A percentile compares a stretch with the other conserved stretches of the same genome.
These are phyloP conservation scores for Pichia insulana DNA, from an alignment of 805 yeast genomes.

Conservation along the genomic window DNA sequence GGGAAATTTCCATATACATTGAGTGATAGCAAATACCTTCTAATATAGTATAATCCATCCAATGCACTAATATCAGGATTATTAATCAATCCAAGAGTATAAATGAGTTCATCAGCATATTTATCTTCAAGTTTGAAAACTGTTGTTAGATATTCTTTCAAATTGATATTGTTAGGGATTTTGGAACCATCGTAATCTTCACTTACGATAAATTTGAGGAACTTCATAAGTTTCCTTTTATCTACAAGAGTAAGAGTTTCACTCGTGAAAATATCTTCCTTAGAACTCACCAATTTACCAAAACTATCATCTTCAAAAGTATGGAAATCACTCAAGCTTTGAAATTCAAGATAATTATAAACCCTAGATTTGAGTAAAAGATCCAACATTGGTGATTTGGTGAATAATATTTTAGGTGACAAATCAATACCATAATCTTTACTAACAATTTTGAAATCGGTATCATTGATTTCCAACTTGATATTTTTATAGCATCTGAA, in stretches of 20 bases:
- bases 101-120: constrained; percentile 76
- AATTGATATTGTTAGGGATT: constrained; percentile 45
- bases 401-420: constrained; percentile 80
- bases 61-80: constrained; percentile 54
- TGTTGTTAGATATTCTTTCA: constrained; percentile 48
- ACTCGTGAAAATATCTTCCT: constrained; percentile 89
- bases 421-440: constrained; percentile 82
- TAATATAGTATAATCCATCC: constrained; percentile 71
- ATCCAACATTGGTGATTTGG: constrained; percentile 78
- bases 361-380: constrained; percentile 78
- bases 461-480: constrained; percentile 66
- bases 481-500: constrained; percentile 46
- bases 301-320: constrained; percentile 90
- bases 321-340: constrained; percentile 80
- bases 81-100: constrained; percentile 75
- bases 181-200: constrained; percentile 46
- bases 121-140: constrained; percentile 64
- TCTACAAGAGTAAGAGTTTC: constrained; percentile 66
- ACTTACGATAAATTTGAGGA: constrained; percentile 75
- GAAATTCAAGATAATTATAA: constrained; percentile 85
- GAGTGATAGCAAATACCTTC: constrained; percentile 73
- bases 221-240: constrained; percentile 82
- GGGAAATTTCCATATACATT: constrained; percentile 95
- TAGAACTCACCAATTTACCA: constrained; percentile 76
- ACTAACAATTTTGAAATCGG: constrained; percentile 41